Percentiles rank a stretch among this genome's conserved stretches.
phyloP scores from a whole-genome alignment of 1,139 yeast species.

The Groenewaldozyma sp. region DNA sequence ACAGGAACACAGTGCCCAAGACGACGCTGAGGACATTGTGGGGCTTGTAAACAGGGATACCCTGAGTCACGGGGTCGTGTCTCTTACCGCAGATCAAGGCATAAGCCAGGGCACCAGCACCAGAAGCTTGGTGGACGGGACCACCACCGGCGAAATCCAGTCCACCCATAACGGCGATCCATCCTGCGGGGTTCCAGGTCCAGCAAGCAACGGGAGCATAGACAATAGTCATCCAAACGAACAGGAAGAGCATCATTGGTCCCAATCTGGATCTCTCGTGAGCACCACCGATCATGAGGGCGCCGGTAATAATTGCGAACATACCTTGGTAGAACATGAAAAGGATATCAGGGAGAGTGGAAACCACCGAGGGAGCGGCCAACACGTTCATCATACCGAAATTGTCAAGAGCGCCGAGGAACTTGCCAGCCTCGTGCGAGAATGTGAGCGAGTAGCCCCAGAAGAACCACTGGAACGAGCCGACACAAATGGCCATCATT shows the following conservation, averaged over 20 bases:
- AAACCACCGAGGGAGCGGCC: conserved; percentile 50
- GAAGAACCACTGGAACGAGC: conserved; percentile 91
- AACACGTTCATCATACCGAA: conserved; percentile 72
- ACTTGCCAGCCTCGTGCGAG: conserved; percentile 58
- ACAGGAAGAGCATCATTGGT: conserved; percentile 91
- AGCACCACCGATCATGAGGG: conserved; percentile 45
- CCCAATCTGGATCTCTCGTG: conserved; percentile 95
- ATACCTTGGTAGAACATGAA: conserved; percentile 90
- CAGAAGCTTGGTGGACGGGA: conserved; percentile 92
- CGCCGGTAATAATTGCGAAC: conserved; percentile 36
- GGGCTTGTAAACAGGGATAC: conserved; percentile 74
- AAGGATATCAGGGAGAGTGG: conserved; percentile 71
- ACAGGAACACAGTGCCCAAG: conserved; percentile 85
- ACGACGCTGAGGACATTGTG: conserved; percentile 66
- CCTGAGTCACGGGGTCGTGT: conserved; percentile 49
- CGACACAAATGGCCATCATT: conserved; percentile 72
- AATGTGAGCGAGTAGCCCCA: conserved; percentile 93
- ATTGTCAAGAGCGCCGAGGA: conserved; percentile 72
- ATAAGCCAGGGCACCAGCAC: conserved; percentile 90
- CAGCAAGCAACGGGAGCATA: conserved; percentile 94
- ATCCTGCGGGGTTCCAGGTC: conserved; percentile 93
- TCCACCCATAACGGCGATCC: conserved; percentile 76
- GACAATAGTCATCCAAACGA: conserved; percentile 92
- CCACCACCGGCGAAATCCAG: conserved; percentile 98
- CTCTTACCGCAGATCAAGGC: conserved; percentile 89